phyloP scores from a whole-genome alignment of 2,329 filamentous ascomycete species.

The Alternaria metachromatica region DNA sequence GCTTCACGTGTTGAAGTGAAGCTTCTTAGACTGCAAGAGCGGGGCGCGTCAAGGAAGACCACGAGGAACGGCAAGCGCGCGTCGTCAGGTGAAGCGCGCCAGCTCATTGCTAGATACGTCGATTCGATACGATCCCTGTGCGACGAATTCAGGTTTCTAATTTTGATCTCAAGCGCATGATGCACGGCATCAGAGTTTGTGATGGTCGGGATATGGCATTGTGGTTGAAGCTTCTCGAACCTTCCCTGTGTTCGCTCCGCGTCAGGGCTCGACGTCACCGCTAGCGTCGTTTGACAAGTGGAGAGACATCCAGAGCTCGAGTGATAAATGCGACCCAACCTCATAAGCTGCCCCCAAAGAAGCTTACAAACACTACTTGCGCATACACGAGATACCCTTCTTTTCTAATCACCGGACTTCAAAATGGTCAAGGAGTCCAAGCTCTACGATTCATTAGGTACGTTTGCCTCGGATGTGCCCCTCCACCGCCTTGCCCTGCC shows the following conservation, averaged over 20 bases:
- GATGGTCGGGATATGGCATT: conserved; percentile 1
- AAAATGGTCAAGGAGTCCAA: conserved; percentile 94
- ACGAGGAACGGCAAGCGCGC: background rate
- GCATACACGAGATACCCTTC: conserved; percentile 21
- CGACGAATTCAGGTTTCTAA: background rate
- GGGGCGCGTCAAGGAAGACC: background rate
- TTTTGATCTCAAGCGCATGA: background rate
- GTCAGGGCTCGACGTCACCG: conserved; percentile 24
- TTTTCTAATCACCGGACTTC: conserved; percentile 21
- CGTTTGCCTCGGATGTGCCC: conserved; percentile 32
- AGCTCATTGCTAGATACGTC: conserved; percentile 2
- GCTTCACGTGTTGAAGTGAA: background rate
- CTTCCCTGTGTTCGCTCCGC: conserved; percentile 30
- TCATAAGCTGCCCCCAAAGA: conserved; percentile 27
- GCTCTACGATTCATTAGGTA: conserved; percentile 83
- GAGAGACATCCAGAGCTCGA: conserved; percentile 35
- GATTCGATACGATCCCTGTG: background rate
- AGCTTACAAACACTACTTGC: conserved; percentile 13
- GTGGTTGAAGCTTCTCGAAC: conserved; percentile 47
- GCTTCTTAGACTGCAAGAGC: background rate
- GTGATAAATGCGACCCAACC: conserved; percentile 35
- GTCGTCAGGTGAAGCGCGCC: background rate
- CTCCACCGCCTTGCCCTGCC: conserved; percentile 21
- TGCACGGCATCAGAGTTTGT: background rate
- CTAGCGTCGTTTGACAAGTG: conserved; percentile 33